Conservation (phyloP, 2,329 filamentous ascomycete genomes). For the Cladosporium sp. region DNA sequence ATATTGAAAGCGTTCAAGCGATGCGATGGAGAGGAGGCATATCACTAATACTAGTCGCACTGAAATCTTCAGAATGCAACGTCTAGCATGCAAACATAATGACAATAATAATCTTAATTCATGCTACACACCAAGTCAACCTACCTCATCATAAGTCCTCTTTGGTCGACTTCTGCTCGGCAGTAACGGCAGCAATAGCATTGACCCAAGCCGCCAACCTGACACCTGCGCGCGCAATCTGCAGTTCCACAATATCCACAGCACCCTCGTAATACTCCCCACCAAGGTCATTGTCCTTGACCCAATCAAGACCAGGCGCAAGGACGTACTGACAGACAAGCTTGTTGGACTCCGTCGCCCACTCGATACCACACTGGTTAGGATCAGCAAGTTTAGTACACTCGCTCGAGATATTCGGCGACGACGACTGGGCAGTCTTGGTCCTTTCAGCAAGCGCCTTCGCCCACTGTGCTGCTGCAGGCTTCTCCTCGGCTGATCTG, state of each 20-base stretch:
- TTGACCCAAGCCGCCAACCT: conserved; percentile 42
- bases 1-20: conserved; percentile 7
- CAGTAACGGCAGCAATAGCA: conserved; percentile 33
- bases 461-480: conserved; percentile 9
- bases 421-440: background rate
- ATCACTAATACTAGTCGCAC: background rate
- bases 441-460: background rate
- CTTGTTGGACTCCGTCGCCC: conserved; percentile 15
- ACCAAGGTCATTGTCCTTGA: conserved; percentile 39
- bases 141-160: background rate
- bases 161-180: background rate
- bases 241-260: conserved; percentile 44
- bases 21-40: background rate
- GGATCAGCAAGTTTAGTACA: conserved; percentile 10
- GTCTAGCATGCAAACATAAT: background rate
- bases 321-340: conserved; percentile 12
- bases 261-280: conserved; percentile 38
- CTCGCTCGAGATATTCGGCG: background rate
- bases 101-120: background rate
- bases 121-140: background rate
- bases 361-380: conserved; percentile 12
- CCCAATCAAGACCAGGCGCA: conserved; percentile 14
- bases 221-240: conserved; percentile 48
- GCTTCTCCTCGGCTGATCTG: conserved; percentile 15
- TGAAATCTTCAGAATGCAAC: background rate